Evolutionary conservation across 2,329 filamentous ascomycete genomes (phyloP), one percentile per base, ranked within the genome.

Genomic region (Colletotrichum magnum): DNA sequence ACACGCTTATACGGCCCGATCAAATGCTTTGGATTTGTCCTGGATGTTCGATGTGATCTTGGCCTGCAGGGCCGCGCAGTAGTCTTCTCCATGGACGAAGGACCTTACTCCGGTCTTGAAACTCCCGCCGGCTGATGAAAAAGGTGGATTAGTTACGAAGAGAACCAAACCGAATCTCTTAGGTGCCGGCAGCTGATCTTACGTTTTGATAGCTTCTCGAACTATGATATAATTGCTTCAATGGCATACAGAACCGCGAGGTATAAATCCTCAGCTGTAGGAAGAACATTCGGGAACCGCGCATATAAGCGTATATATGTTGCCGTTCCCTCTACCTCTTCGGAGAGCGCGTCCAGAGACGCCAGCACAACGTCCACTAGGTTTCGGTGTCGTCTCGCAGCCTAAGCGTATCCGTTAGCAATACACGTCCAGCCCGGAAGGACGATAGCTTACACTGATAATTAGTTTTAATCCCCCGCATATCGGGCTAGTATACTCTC

Each of bases 1-100:
- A 28, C 53, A 56, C 28, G 16, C 15, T 6, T 26, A 15, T 21
- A 56, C 15, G 18, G 53, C 53, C n/a, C 53, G 15, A 6, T 56
- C 53, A 12, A 56, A 56, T 9, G 39, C 28, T 10, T 41, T 56
- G 15, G 53, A 56, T 16, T 56, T 56, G 16, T 21, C 53, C 9
- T 56, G 53, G 32, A 56, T 41, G 53, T 56, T 43, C 10, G 53
- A 18, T 2, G 53, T 56, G 7, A 56, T 41, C 15, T 56, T 21
- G 9, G 15, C 12, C 15, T 56, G 26, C 4, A 56, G 39, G 32
- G 7, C 15, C 5, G 15, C 32, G 28, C 28, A 32, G 16, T 56
- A 56, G 15, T 56, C 53, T 2, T 21, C 39, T 9, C 28, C 28
- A 5, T 13, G 5, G 10, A 41, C 39, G 28, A 56, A 9, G 16